A percentile compares a stretch with the other conserved stretches of the same genome.
phyloP scores from a whole-genome alignment of 176 grass and related monocot genomes.

The Oryza coarctata region DNA sequence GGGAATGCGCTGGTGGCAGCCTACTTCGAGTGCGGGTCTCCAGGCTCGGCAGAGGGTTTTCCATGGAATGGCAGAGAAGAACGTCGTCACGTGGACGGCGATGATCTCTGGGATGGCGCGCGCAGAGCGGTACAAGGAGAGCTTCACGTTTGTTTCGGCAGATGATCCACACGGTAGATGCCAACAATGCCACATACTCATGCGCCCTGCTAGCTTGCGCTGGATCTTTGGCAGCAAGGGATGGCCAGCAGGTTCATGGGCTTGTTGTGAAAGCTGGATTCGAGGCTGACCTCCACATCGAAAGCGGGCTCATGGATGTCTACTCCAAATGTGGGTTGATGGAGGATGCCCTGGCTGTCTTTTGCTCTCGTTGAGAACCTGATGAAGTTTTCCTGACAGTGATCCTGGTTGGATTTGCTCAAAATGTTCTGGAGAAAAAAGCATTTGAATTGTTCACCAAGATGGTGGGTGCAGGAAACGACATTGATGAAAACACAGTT shows the following conservation, averaged over 20 bases:
- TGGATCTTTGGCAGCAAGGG: conserved; percentile 43
- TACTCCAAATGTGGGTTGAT: conserved; percentile 88
- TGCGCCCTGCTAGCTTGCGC: conserved; percentile 67
- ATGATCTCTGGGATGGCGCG: conserved; percentile 80
- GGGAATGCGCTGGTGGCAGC: conserved; percentile 66
- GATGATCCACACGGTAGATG: conserved; percentile 50
- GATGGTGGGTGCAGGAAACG: conserved; percentile 38
- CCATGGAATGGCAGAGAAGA: conserved; percentile 45
- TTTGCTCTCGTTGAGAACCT: conserved; percentile 49
- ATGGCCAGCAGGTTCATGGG: conserved; percentile 75
- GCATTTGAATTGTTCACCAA: conserved; percentile 61
- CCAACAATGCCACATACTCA: conserved; percentile 62
- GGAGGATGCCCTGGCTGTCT: conserved; percentile 70
- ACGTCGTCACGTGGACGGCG: conserved; percentile 82
- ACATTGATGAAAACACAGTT: conserved; percentile 60
- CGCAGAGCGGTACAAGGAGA: conserved; percentile 44
- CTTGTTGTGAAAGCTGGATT: conserved; percentile 70
- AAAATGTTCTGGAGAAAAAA: conserved; percentile 69
- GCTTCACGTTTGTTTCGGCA: conserved; percentile 56
- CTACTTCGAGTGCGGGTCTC: conserved; percentile 59
- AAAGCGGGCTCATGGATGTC: conserved; percentile 81
- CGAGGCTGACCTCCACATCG: conserved; percentile 52
- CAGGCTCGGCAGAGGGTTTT: conserved; percentile 50
- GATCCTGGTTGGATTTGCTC: conserved; percentile 80
- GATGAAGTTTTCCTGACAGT: conserved; percentile 71